Conservation (phyloP, 768 basidiomycete species). For the Mycena rebaudengoi region DNA sequence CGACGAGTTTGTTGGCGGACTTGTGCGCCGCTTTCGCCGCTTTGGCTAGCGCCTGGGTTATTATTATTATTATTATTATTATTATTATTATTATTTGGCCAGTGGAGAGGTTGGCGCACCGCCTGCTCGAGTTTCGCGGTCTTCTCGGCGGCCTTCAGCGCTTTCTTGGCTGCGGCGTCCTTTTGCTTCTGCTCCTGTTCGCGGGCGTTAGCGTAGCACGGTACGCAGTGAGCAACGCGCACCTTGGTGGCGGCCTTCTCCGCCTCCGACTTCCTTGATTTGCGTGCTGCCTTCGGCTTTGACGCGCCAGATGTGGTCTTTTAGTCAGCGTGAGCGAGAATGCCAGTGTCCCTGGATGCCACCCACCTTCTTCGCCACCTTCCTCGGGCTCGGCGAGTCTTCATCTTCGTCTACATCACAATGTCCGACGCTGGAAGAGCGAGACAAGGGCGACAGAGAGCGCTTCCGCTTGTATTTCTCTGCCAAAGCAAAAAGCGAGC, state of each 20-base stretch:
- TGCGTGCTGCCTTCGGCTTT: slow-evolving; percentile 1
- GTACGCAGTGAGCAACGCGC: background rate
- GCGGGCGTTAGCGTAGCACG: background rate
- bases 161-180: slow-evolving; percentile 16
- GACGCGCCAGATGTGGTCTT: background rate
- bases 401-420: background rate
- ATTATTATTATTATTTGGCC: background rate
- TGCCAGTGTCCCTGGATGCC: background rate
- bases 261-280: slow-evolving; percentile 16
- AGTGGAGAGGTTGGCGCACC: background rate
- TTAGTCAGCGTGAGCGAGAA: background rate
- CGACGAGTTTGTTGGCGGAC: slow-evolving; percentile 25
- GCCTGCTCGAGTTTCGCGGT: background rate
- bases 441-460: background rate
- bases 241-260: slow-evolving; percentile 20
- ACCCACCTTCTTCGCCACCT: slow-evolving; percentile 22
- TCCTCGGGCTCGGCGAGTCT: slow-evolving; percentile 16
- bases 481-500: background rate
- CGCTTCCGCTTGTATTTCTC: slow-evolving; percentile 21
- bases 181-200: slow-evolving; percentile 8
- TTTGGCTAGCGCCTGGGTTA: slow-evolving; percentile 9
- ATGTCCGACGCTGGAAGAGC: background rate
- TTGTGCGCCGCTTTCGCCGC: slow-evolving; percentile 5
- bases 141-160: slow-evolving; percentile 11
- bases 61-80: background rate